Conservation (phyloP, 148 eudicot species). For the Talinum fruticosum region DNA sequence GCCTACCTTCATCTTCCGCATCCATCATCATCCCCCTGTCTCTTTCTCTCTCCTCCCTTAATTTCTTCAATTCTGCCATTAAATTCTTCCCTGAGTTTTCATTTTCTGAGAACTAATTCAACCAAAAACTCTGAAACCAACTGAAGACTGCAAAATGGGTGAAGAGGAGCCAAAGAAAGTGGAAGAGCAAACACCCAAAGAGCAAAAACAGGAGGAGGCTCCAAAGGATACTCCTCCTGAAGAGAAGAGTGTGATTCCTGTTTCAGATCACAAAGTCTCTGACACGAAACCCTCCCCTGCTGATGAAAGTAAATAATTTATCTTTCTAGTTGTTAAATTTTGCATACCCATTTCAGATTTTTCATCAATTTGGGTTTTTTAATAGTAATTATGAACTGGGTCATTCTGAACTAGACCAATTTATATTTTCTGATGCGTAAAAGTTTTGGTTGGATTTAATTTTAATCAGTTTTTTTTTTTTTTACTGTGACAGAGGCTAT, state of each 20-base stretch:
- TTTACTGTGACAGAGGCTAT: slow-evolving; percentile 29
- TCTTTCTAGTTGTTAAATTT: neutral
- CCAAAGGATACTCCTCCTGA: slow-evolving; percentile 25
- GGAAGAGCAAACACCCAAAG: slow-evolving; percentile 5
- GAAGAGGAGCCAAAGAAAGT: slow-evolving; percentile 27
- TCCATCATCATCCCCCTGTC: neutral
- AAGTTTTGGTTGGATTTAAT: neutral
- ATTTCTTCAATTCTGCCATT: neutral
- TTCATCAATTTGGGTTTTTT: neutral
- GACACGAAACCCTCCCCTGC: slow-evolving; percentile 11
- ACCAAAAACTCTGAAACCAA: neutral
- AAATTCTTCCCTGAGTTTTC: neutral
- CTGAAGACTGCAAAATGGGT: slow-evolving; percentile 16
- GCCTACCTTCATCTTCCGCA: slow-evolving; percentile 19
- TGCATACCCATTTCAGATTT: neutral
- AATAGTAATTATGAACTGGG: neutral
- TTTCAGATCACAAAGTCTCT: slow-evolving; percentile 22
- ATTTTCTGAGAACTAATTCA: neutral
- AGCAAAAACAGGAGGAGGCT: slow-evolving; percentile 5
- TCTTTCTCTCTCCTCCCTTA: neutral
- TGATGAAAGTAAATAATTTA: slow-evolving; percentile 26
- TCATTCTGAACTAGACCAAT: neutral
- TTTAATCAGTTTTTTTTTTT: neutral
- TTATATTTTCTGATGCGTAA: too few relatives aligned
- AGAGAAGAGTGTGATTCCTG: slow-evolving; percentile 29